These are phyloP conservation scores for Detonula confervacea DNA, from an alignment of 352 stramenopile genomes.

Conservation along the genomic window DNA sequence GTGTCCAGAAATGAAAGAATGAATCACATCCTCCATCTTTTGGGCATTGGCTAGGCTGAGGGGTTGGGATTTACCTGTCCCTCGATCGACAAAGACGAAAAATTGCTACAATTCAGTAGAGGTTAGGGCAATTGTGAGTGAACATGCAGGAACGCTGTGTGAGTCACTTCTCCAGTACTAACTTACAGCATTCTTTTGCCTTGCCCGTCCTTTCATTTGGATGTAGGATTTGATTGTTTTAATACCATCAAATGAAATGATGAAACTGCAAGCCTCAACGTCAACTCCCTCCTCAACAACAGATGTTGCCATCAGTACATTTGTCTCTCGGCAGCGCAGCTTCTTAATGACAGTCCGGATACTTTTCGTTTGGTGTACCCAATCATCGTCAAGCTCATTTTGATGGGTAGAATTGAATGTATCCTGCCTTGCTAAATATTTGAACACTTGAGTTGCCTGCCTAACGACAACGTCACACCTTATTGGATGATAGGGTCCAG, in stretches of 20 bases:
- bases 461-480: no score
- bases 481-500: no score
- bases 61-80: no score
- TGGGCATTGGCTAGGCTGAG: no score
- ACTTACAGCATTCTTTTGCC: no score
- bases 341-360: slow-evolving; percentile 49
- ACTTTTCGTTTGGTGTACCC: slow-evolving; percentile 47
- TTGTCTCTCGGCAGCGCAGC: slow-evolving; percentile 52
- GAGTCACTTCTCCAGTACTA: no score
- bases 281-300: slow-evolving; percentile 76
- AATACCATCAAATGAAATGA: slow-evolving; percentile 65
- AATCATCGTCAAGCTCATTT: slow-evolving; percentile 28
- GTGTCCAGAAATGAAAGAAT: slow-evolving; percentile 58
- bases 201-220: no score
- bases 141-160: no score
- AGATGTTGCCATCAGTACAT: slow-evolving; percentile 67
- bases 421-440: slow-evolving; percentile 40
- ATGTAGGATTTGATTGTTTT: slow-evolving; percentile 61
- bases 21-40: slow-evolving; percentile 43
- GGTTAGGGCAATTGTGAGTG: no score
- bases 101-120: no score
- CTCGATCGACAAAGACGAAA: no score
- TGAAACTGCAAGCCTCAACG: slow-evolving; percentile 68
- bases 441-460: slow-evolving; percentile 58
- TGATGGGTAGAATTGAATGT: neutral